Base-by-base conservation (phyloP, 2,329 filamentous ascomycete genomes). In the Taxawa tesnikishii region DNA sequence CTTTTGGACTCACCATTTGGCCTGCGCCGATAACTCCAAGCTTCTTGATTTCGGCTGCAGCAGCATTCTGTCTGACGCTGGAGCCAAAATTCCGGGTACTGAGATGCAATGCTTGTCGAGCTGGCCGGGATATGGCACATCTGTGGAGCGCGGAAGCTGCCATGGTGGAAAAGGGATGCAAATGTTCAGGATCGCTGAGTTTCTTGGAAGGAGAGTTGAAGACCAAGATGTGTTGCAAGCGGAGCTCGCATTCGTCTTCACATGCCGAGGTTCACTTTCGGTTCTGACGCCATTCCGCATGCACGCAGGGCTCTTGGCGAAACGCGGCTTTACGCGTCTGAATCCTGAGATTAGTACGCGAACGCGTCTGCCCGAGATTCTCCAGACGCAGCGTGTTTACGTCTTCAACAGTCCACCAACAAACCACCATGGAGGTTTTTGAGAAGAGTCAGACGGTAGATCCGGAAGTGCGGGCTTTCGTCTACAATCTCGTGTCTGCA, bases 11-110 rank as follows among this genome's bases (percentile, higher is more conserved):
- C 60, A 93, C 87, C 87, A 96, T 94, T 57, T 96, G 90, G 16
- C 90, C 90, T 32, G 88, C 87, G 43, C 90, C 90, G 50, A 98
- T 70, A 30, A 98, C 88, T 50, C 88, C 90, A 26, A 98, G 63
- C 44, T 73, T 79, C 63, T 87, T 92, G 40, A 98, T 78, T 50
- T 87, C 75, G 34, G 77, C 74, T 38, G 65, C 65, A 28, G 66
- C 61, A 27, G 74, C 49, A 36, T 48, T 36, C 21, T 38, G 31
- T 4, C 37, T 32, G 14, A 32, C 58, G 24, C 71, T 75, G 19
- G 75, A 76, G 63, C 80, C 87, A 61, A 92, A 93, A 4, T 15
- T 11, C 31, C 31, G 15, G 5, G 8, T 26, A 4, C 8, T 6
- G 8, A 12, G 3, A 2, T 7, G 19, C 9, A 19, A 4, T 9